Percentiles rank a stretch among this genome's conserved stretches.
Conservation (phyloP, 805 yeast genomes). For the Starmerella riodocensis region DNA sequence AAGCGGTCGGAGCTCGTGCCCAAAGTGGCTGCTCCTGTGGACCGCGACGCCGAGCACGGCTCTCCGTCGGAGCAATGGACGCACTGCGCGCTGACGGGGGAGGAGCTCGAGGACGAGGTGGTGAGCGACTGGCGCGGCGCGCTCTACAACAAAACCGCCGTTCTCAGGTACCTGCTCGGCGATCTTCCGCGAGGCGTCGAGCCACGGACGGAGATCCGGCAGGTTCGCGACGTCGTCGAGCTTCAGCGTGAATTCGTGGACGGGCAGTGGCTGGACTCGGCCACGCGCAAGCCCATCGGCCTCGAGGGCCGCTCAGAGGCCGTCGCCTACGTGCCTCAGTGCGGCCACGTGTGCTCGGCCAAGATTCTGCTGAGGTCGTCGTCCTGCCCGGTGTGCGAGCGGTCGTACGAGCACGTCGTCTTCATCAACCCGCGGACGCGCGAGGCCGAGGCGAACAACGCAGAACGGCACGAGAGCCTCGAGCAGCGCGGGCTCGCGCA, state of each 20-base stretch:
- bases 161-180: constrained; percentile 43
- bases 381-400: constrained; percentile 30
- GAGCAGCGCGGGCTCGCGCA: constrained; percentile 27
- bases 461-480: constrained; percentile 23
- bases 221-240: constrained; percentile 36
- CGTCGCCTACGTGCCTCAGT: constrained; percentile 35
- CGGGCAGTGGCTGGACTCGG: constrained; percentile 30
- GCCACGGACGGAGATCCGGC: constrained; percentile 28
- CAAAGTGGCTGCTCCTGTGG: constrained; percentile 1
- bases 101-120: constrained; percentile 32
- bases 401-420: constrained; percentile 21
- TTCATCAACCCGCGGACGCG: constrained; percentile 31
- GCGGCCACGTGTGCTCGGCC: constrained; percentile 25
- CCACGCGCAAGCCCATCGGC: constrained; percentile 28
- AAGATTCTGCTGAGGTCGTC: constrained; percentile 16
- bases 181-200: constrained; percentile 22
- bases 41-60: no score
- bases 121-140: constrained; percentile 59
- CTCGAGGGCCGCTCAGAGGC: constrained; percentile 27
- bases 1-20: constrained; percentile 39
- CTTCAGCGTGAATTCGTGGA: constrained; percentile 25
- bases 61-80: constrained; percentile 26
- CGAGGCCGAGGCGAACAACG: constrained; percentile 17
- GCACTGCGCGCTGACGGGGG: constrained; percentile 37
- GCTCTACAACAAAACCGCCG: constrained; percentile 49